Percentiles rank a stretch among this genome's conserved stretches.
Evolutionary conservation across 2,329 filamentous ascomycete species (phyloP).

Genomic region (Botrytis tulipae): DNA sequence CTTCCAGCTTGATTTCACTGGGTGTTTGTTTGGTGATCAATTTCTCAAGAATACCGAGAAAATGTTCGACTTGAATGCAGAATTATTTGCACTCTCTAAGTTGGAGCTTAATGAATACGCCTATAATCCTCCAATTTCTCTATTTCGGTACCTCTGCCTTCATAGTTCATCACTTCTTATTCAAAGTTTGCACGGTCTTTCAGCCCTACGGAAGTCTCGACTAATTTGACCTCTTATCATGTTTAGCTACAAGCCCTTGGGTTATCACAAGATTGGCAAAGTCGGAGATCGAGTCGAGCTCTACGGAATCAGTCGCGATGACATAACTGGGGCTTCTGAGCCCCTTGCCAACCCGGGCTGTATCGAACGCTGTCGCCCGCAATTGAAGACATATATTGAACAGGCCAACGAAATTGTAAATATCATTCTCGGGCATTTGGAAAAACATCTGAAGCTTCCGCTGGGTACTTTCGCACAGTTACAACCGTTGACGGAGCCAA

Average conservation of each 20-base stretch:
- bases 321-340: constrained; percentile 13
- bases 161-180: neutral
- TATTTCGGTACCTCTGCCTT: neutral
- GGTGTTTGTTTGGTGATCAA: neutral
- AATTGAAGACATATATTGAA: neutral
- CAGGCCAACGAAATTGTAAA: neutral
- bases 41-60: neutral
- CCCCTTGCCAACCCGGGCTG: constrained; percentile 10
- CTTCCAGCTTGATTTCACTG: constrained; percentile 4
- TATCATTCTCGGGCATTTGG: constrained; percentile 1
- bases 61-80: constrained; percentile 3
- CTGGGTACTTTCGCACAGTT: neutral
- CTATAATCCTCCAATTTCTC: constrained; percentile 8
- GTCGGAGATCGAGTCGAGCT: constrained; percentile 9
- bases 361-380: constrained; percentile 3
- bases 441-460: constrained; percentile 4
- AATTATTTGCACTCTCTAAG: constrained; percentile 2
- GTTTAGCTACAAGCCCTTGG: constrained; percentile 12
- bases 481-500: neutral
- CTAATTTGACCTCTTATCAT: neutral
- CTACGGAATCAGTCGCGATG: constrained; percentile 1
- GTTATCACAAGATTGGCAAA: constrained; percentile 9
- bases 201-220: neutral
- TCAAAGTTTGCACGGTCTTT: neutral
- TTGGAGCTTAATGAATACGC: neutral